Percentiles rank a stretch among this genome's conserved stretches.
phyloP scores from a whole-genome alignment of 352 stramenopile genomes.

The Phytophthora pluvialis region DNA sequence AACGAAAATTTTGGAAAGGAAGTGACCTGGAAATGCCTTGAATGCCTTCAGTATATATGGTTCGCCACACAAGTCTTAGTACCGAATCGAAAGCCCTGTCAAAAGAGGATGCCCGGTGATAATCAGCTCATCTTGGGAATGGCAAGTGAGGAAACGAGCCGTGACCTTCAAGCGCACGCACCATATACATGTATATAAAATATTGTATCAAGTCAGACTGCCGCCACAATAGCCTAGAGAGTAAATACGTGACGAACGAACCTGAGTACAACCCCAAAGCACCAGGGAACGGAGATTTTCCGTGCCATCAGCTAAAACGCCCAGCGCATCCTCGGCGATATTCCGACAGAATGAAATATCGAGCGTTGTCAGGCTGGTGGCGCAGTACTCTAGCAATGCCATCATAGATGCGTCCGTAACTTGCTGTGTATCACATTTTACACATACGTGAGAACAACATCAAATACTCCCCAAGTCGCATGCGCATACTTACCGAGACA shows the following conservation, averaged over 20 bases:
- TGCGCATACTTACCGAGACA: conserved; percentile 54
- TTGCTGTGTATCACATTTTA: conserved; percentile 42
- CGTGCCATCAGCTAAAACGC: conserved; percentile 58
- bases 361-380: conserved; percentile 47
- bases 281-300: conserved; percentile 56
- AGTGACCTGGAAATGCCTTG: not conserved
- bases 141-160: conserved; percentile 69
- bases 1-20: conserved; percentile 1
- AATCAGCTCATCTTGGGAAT: conserved; percentile 68
- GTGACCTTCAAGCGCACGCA: conserved; percentile 52
- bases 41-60: not conserved
- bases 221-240: not conserved
- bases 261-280: conserved; percentile 82
- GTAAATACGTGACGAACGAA: conserved; percentile 21
- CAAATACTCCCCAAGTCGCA: not conserved
- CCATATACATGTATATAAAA: not conserved
- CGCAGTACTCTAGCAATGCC: conserved; percentile 58
- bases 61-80: conserved; percentile 31
- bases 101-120: conserved; percentile 72
- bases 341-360: conserved; percentile 85
- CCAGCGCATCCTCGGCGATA: conserved; percentile 71
- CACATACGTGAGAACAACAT: not conserved
- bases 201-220: not conserved
- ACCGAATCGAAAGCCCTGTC: conserved; percentile 77
- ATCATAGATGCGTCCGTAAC: conserved; percentile 58